These are phyloP conservation scores for Amanita inopinata DNA, from an alignment of 768 basidiomycete species.

Conservation along the genomic window DNA sequence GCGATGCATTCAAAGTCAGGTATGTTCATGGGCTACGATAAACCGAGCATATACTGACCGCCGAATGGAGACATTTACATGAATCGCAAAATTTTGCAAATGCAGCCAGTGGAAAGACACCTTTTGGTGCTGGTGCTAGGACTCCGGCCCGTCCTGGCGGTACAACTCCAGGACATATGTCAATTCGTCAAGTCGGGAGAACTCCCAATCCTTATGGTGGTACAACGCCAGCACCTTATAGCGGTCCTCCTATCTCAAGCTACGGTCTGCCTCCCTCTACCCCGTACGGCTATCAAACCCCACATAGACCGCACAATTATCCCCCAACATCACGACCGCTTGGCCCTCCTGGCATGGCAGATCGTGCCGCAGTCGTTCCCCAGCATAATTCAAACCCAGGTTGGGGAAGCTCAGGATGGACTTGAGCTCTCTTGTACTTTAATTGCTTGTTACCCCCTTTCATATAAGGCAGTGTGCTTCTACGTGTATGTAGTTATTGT, in stretches of 20 bases:
- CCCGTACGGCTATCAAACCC: conserved; percentile 42
- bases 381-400: conserved; percentile 17
- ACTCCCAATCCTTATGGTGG: conserved; percentile 76
- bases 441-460: not conserved
- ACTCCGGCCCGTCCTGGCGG: conserved; percentile 73
- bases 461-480: not conserved
- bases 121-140: conserved; percentile 63
- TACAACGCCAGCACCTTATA: conserved; percentile 36
- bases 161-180: conserved; percentile 74
- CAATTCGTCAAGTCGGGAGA: conserved; percentile 59
- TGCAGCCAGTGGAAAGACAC: conserved; percentile 64
- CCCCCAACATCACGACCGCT: conserved; percentile 29
- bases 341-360: conserved; percentile 51
- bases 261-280: conserved; percentile 21
- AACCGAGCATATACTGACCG: not conserved
- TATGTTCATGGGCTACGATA: conserved; percentile 19
- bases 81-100: conserved; percentile 57
- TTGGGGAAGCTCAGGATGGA: conserved; percentile 15
- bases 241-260: conserved; percentile 15
- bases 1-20: conserved; percentile 95
- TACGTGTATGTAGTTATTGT: conserved; percentile 7
- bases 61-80: conserved; percentile 52
- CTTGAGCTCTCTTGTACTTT: not conserved
- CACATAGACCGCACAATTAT: conserved; percentile 27
- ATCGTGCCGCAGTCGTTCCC: conserved; percentile 59